A percentile compares a stretch with the other conserved stretches of the same genome.
Evolutionary conservation across 768 basidiomycete species (phyloP).

Genomic region (Ramaria sp.): DNA sequence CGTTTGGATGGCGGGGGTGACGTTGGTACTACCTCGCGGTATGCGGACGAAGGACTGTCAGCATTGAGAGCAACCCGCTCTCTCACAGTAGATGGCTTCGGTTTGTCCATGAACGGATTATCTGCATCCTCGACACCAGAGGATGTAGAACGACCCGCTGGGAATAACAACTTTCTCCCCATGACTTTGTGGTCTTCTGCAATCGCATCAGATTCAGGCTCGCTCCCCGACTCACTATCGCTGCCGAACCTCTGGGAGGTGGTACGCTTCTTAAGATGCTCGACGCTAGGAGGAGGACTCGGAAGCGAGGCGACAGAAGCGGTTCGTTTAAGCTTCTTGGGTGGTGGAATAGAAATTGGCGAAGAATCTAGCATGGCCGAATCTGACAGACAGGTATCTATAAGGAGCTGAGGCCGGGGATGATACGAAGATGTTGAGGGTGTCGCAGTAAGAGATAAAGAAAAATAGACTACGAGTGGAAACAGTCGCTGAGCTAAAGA

Average conservation of each 20-base stretch:
- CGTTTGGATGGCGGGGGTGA: background rate
- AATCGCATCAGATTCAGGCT: conserved; percentile 14
- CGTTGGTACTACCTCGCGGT: background rate
- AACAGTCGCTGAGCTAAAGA: background rate
- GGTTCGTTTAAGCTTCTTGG: conserved; percentile 42
- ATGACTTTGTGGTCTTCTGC: conserved; percentile 9
- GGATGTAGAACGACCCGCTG: background rate
- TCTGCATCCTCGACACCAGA: background rate
- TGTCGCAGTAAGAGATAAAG: background rate
- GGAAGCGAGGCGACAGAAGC: conserved; percentile 55
- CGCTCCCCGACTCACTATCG: conserved; percentile 14
- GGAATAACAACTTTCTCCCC: conserved; percentile 8
- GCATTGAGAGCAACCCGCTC: background rate
- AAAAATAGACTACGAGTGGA: background rate
- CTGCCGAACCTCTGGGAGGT: conserved; percentile 18
- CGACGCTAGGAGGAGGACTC: conserved; percentile 52
- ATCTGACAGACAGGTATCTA: background rate
- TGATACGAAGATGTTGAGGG: background rate
- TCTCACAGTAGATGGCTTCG: background rate
- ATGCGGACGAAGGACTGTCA: background rate
- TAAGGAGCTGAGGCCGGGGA: background rate
- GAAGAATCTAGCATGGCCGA: conserved; percentile 24
- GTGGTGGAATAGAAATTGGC: conserved; percentile 15
- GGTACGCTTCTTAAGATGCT: conserved; percentile 28
- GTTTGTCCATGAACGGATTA: background rate